phyloP scores from a whole-genome alignment of 305 asterid species.

The Ilex paraguariensis region DNA sequence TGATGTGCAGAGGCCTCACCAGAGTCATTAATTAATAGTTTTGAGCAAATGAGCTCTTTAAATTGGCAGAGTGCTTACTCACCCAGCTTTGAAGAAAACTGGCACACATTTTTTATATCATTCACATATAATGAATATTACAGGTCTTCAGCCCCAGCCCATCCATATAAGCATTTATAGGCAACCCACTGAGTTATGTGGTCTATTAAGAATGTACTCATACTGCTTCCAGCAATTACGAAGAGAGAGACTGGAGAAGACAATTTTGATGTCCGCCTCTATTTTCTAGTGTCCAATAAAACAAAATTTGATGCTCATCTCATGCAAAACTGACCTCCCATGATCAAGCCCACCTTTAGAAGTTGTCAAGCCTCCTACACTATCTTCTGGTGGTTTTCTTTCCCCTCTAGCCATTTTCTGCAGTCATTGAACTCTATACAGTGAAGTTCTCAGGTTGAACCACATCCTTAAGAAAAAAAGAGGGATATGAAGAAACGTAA shows the following conservation, averaged over 20 bases:
- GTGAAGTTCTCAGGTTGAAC: background rate
- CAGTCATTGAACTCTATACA: constrained; percentile 3
- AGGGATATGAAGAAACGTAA: background rate
- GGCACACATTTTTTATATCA: no score
- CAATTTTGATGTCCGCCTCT: background rate
- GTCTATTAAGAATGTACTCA: background rate
- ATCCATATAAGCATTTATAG: background rate
- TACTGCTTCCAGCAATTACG: no score
- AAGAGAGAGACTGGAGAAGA: background rate
- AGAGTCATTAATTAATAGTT: no score
- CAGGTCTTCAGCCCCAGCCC: no score
- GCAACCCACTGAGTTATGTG: background rate
- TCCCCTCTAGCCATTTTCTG: constrained; percentile 15
- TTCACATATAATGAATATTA: no score
- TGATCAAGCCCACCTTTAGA: constrained; percentile 15
- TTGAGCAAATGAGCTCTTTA: no score
- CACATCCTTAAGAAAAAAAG: background rate
- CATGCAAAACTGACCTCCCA: constrained; percentile 16
- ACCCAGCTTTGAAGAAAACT: no score
- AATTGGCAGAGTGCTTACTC: no score
- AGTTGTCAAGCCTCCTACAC: constrained; percentile 12
- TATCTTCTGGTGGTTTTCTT: constrained; percentile 14
- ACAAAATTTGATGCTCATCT: background rate
- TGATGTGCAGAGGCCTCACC: no score
- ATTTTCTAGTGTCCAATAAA: background rate